Conservation (phyloP, 2,329 filamentous ascomycete genomes). For the Amphichorda felina region DNA sequence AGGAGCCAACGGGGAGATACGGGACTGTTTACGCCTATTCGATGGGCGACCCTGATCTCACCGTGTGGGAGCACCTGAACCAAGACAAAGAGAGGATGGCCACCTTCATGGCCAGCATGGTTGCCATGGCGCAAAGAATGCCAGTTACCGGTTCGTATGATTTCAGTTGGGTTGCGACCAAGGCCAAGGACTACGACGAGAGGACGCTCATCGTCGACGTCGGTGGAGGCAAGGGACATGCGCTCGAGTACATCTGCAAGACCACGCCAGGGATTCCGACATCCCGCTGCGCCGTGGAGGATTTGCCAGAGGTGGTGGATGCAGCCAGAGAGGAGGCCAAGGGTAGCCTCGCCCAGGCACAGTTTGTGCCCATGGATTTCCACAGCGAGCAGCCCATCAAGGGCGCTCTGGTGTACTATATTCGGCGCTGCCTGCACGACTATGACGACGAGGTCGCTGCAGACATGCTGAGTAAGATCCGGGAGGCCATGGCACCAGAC, state of each 20-base stretch:
- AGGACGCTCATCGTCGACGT: conserved; percentile 18
- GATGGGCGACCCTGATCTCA: conserved; percentile 13
- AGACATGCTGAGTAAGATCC: conserved; percentile 16
- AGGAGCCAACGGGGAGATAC: conserved; percentile 13
- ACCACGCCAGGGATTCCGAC: conserved; percentile 12
- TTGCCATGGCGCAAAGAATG: conserved; percentile 9
- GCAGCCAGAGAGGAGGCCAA: conserved; percentile 9
- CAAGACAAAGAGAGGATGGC: conserved; percentile 10
- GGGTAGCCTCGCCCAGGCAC: conserved; percentile 6
- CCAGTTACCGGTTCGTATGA: conserved; percentile 16
- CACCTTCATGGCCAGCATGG: conserved; percentile 17
- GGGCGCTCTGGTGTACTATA: conserved; percentile 22
- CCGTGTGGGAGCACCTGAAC: conserved; percentile 18
- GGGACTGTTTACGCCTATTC: conserved; percentile 16
- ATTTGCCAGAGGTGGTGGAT: conserved; percentile 16
- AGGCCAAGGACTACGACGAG: conserved; percentile 1
- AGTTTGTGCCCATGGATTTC: conserved; percentile 16
- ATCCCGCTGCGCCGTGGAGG: conserved; percentile 17
- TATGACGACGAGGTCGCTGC: conserved; percentile 19
- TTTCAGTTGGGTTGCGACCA: conserved; percentile 14
- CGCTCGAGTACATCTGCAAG: conserved; percentile 12
- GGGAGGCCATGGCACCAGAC: conserved; percentile 15
- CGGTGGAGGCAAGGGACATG: conserved; percentile 19
- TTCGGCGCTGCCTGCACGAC: conserved; percentile 23
- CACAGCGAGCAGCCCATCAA: conserved; percentile 17